Evolutionary conservation across 2,329 filamentous ascomycete genomes (phyloP).

Genomic region (Neofusicoccum parvum): DNA sequence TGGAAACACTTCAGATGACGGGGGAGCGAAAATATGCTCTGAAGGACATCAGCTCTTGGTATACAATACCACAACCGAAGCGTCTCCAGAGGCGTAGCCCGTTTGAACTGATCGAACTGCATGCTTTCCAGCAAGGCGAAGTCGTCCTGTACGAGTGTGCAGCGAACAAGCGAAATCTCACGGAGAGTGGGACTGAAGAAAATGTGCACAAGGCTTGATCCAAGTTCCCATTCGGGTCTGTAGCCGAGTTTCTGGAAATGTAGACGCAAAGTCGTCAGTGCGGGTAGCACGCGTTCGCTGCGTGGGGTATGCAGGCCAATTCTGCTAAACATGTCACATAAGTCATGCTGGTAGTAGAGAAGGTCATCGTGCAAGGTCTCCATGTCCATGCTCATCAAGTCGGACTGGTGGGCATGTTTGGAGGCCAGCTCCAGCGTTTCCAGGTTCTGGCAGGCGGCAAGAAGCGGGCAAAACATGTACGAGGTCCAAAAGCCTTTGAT

Average conservation of each 20-base stretch:
- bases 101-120: neutral
- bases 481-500: neutral
- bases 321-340: neutral
- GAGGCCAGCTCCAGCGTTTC: neutral
- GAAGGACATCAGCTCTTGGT: neutral
- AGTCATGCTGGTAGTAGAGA: neutral
- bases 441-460: neutral
- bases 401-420: neutral
- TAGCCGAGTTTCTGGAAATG: neutral
- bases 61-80: neutral
- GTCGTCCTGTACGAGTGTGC: neutral
- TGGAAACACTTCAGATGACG: neutral
- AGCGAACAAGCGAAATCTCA: neutral
- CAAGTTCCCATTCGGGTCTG: neutral
- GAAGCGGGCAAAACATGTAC: neutral
- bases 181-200: slow-evolving; percentile 5
- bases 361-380: too few relatives aligned
- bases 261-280: neutral
- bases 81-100: neutral
- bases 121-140: neutral
- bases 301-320: neutral
- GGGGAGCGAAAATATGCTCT: neutral
- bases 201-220: neutral
- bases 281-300: neutral
- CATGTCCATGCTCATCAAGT: too few relatives aligned